Evolutionary conservation across 805 yeast genomes (phyloP), one percentile per base, ranked within the genome.

Genomic region (Saturnispora diversa): DNA sequence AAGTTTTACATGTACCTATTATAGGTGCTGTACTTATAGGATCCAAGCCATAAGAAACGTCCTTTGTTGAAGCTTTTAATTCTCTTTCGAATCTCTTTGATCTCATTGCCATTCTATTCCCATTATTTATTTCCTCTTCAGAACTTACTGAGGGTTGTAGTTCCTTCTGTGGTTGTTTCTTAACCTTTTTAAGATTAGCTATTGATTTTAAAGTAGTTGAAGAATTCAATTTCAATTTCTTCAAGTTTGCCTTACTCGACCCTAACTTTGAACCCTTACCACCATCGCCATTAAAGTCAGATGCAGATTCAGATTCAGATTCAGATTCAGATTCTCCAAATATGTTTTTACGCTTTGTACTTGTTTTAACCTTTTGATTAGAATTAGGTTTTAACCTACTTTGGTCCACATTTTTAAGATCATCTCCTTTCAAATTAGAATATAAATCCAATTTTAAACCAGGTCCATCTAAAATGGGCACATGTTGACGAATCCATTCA

Each of bases 1-100:
- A 56, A 2, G 55, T 65, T 39, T 69, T 68, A 52, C 82, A 71
- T 1, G 74, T 68, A 0, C 98, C 98, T 9, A 81, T 49, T 9
- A 74, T 53, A 10, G 65, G 60, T 13, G 34, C 40, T 7, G 44
- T 42, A 6, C 40, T 27, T 20, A 42, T 23, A 4, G 35, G 42
- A 17, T 47, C 46, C 19, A 30, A 30, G 31, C 38, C 37, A 22
- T 28, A 39, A n/a, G 38, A 31, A 13, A 31, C 31, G 10, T 37
- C 47, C 13, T 28, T 22, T 25, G 44, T 44, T 3, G 58, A 52
- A 1, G 44, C 43, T 15, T 46, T 47, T 10, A 52, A 47, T 41
- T 55, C 67, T 22, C 51, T 47, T 45, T 68, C 72, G 49, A 78
- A 78, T 43, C 84, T 53, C 42, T 66, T 68, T 35, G 66, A 59